Evolutionary conservation across 257 asterid species (phyloP).

Genomic region (Primulina huaijiensis): DNA sequence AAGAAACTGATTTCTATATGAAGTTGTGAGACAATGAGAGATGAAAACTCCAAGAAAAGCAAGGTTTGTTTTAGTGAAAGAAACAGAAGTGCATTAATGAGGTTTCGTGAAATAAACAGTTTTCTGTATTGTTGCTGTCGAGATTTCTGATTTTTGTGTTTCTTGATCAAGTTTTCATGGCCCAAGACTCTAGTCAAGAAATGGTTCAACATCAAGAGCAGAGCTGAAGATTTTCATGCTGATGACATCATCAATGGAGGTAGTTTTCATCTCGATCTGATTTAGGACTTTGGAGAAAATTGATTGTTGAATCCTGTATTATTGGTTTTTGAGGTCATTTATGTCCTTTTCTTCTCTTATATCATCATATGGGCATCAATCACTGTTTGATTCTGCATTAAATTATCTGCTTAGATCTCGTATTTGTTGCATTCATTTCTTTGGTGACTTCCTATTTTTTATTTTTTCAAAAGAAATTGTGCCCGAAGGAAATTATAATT

Average conservation of each 20-base stretch:
- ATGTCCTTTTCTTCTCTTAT: not conserved
- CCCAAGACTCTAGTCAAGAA: conserved; percentile 88
- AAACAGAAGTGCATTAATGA: conserved; percentile 28
- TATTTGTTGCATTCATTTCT: conserved; percentile 29
- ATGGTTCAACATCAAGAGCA: conserved; percentile 87
- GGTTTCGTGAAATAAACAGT: conserved; percentile 32
- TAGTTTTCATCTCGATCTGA: conserved; percentile 30
- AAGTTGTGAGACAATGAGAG: conserved; percentile 81
- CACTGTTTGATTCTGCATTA: conserved; percentile 26
- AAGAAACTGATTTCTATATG: conserved; percentile 31
- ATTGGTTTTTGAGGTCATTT: conserved; percentile 1
- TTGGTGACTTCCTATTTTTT: conserved; percentile 25
- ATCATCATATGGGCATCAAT: conserved; percentile 21
- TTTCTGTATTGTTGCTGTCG: conserved; percentile 28
- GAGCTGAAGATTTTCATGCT: conserved; percentile 86
- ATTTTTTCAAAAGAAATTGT: too few relatives aligned
- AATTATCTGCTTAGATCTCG: conserved; percentile 36
- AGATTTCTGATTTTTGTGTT: conserved; percentile 34
- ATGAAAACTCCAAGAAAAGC: conserved; percentile 74
- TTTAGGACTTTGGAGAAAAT: conserved; percentile 13
- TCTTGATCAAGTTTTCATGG: conserved; percentile 67
- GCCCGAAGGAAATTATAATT: not conserved
- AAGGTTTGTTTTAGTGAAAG: conserved; percentile 51
- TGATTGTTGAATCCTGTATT: conserved; percentile 17
- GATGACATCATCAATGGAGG: conserved; percentile 71